Conservation (phyloP, 2,329 filamentous ascomycete genomes). For the Sporothrix inflata region DNA sequence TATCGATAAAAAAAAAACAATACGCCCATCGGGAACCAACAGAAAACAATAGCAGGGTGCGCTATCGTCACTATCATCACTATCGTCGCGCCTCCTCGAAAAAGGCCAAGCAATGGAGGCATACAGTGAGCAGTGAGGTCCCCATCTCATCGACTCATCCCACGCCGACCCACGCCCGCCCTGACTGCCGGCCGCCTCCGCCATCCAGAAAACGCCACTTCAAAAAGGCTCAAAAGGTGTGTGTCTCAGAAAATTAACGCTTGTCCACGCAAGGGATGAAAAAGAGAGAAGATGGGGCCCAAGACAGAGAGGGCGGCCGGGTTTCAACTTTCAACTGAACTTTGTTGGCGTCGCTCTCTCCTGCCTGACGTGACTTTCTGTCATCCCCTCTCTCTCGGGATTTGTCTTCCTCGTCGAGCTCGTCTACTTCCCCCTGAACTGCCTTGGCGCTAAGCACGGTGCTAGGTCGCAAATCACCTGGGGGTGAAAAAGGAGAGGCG, state of each 20-base stretch:
- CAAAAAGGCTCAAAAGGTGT: not conserved
- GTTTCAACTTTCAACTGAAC: constrained; percentile 17
- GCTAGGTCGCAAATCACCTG: constrained; percentile 21
- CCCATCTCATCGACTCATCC: not conserved
- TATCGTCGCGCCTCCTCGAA: not conserved
- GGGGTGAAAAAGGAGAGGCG: not conserved
- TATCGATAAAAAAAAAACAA: not conserved
- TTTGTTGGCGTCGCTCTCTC: not conserved
- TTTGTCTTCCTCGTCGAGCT: not conserved
- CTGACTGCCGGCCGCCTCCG: not conserved
- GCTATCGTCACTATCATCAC: not conserved
- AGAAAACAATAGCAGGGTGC: not conserved
- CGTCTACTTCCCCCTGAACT: not conserved
- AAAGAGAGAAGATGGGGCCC: not conserved
- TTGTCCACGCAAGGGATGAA: constrained; percentile 10
- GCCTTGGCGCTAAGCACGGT: constrained; percentile 13
- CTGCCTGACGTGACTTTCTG: not conserved
- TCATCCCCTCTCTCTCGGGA: constrained; percentile 7
- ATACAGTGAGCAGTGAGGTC: not conserved
- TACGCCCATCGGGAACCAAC: not conserved
- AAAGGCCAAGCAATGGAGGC: not conserved
- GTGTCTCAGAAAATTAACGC: constrained; percentile 10
- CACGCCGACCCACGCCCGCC: not conserved
- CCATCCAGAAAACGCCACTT: not conserved
- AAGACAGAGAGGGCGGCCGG: too few species aligned